Evolutionary conservation across 371 early-diverging fungal species (phyloP).

Genomic region (Coemansia sp.): DNA sequence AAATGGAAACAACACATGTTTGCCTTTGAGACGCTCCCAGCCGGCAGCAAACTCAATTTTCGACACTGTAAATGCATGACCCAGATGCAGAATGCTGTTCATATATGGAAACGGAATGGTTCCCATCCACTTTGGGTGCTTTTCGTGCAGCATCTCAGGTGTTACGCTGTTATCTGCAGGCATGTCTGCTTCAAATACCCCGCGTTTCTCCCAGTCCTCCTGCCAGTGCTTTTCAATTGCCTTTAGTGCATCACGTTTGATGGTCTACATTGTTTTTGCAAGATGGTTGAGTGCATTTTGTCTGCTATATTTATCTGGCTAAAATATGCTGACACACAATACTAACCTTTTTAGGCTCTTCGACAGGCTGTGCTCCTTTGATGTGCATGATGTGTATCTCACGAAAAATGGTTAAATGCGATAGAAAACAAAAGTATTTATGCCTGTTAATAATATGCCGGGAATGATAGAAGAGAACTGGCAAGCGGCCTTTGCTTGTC

Average conservation of each 20-base stretch:
- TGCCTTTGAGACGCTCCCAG: constrained; percentile 94
- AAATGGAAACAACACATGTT: constrained; percentile 95
- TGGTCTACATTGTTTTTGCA: constrained; percentile 51
- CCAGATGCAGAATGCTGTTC: constrained; percentile 99
- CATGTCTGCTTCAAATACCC: constrained; percentile 84
- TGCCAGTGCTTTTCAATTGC: constrained; percentile 78
- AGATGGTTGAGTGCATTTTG: not conserved
- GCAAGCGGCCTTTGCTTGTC: no score
- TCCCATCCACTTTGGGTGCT: constrained; percentile 90
- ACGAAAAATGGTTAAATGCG: no score
- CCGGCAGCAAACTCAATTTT: constrained; percentile 97
- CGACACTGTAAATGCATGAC: constrained; percentile 97
- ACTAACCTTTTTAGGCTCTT: not conserved
- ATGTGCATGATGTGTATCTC: no score
- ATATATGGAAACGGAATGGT: constrained; percentile 99
- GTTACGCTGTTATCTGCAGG: constrained; percentile 68
- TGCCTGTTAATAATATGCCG: not conserved
- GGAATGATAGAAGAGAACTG: no score
- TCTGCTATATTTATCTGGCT: not conserved
- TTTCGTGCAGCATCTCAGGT: constrained; percentile 60
- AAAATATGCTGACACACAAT: not conserved
- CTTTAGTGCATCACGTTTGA: constrained; percentile 81
- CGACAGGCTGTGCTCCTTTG: no score
- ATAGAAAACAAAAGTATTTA: no score
- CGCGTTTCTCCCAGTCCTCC: constrained; percentile 73